phyloP scores from a whole-genome alignment of 345 rosid genomes.

The Angophora floribunda region DNA sequence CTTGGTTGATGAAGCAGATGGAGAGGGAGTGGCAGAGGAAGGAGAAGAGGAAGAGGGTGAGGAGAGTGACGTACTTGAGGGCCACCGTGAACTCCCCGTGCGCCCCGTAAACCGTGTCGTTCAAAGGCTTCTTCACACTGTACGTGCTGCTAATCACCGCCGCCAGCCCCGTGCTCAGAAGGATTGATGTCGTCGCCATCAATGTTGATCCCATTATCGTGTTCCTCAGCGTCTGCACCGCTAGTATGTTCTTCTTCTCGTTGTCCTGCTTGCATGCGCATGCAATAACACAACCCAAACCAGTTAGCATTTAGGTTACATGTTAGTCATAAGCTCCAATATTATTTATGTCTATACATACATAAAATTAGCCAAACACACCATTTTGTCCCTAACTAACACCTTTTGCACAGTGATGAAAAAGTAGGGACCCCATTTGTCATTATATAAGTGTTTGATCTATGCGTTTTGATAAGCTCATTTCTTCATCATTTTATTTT shows the following conservation, averaged over 20 bases:
- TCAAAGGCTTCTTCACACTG: constrained; percentile 69
- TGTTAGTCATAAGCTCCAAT: neutral
- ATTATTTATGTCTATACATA: neutral
- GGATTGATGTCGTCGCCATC: constrained; percentile 93
- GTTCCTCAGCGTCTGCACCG: constrained; percentile 79
- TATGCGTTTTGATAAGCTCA: neutral
- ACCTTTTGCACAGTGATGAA: neutral
- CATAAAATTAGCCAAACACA: neutral
- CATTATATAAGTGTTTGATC: neutral
- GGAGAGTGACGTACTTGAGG: constrained; percentile 66
- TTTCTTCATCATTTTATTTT: neutral
- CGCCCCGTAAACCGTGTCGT: constrained; percentile 65
- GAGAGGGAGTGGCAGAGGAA: constrained; percentile 81
- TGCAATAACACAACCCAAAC: neutral
- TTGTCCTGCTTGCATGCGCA: constrained; percentile 47
- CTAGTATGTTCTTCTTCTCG: constrained; percentile 85
- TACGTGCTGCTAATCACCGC: constrained; percentile 94
- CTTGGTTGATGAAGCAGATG: constrained; percentile 74
- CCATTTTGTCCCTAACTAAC: neutral
- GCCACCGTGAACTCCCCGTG: constrained; percentile 85
- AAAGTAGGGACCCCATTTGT: neutral
- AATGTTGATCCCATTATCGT: constrained; percentile 91
- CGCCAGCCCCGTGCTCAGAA: constrained; percentile 70
- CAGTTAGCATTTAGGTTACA: neutral
- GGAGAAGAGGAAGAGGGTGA: constrained; percentile 65